Percentiles rank a stretch among this genome's conserved stretches.
Evolutionary conservation across 345 rosid species (phyloP).

Genomic region (Nephelium lappaceum): DNA sequence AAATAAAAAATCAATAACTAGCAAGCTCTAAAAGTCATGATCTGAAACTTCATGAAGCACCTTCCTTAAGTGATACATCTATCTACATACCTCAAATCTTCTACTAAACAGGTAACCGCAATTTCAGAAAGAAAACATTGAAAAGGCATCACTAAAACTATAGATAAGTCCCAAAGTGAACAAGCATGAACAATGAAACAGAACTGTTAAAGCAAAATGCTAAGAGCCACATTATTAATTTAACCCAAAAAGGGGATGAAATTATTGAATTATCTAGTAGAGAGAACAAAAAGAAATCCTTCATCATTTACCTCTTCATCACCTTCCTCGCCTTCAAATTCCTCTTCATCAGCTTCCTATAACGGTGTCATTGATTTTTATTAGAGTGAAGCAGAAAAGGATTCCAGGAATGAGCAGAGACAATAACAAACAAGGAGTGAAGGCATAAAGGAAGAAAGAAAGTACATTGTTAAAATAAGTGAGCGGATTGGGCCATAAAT

Average conservation of each 20-base stretch:
- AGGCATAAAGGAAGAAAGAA: constrained; percentile 1
- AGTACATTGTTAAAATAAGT: constrained; percentile 81
- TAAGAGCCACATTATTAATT: neutral
- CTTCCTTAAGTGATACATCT: no score
- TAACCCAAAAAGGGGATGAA: neutral
- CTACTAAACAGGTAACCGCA: no score
- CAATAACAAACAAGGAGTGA: neutral
- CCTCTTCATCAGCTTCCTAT: constrained; percentile 81
- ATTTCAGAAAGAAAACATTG: neutral
- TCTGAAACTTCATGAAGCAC: no score
- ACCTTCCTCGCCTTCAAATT: constrained; percentile 57
- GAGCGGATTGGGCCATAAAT: constrained; percentile 93
- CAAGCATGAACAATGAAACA: neutral
- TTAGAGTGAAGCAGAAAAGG: constrained; percentile 7
- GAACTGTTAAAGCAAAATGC: neutral
- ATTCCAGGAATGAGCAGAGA: neutral
- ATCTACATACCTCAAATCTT: no score
- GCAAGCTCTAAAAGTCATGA: no score
- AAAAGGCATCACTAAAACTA: neutral
- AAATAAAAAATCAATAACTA: no score
- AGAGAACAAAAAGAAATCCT: neutral
- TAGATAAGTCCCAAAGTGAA: neutral
- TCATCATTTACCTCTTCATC: constrained; percentile 56
- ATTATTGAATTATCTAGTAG: neutral
- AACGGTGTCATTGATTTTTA: constrained; percentile 8